These are phyloP conservation scores for Triangularia verruculosa DNA, from an alignment of 2,329 filamentous ascomycete species.

Conservation along the genomic window DNA sequence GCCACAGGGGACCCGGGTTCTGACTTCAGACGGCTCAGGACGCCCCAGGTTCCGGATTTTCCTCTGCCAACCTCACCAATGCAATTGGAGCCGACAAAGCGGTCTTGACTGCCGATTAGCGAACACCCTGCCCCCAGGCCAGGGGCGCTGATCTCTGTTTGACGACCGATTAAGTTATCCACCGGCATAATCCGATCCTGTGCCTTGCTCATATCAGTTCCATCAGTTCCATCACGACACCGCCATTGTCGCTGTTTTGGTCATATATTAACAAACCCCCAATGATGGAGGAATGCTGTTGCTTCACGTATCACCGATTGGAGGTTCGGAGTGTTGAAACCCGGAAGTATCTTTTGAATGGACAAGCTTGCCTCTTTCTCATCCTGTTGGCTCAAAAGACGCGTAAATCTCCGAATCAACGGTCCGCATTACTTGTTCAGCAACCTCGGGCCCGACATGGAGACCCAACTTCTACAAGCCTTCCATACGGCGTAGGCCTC, in stretches of 20 bases:
- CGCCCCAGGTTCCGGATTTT: conserved; percentile 1
- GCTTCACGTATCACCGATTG: not conserved
- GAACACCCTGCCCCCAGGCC: not conserved
- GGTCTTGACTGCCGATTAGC: conserved; percentile 9
- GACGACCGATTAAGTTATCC: not conserved
- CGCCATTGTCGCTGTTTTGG: not conserved
- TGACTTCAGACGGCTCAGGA: not conserved
- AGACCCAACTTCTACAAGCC: not conserved
- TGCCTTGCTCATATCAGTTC: not conserved
- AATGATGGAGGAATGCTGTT: not conserved
- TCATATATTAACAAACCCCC: not conserved
- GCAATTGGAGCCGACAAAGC: not conserved
- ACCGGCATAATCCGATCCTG: not conserved
- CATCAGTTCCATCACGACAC: not conserved
- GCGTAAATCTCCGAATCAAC: not conserved
- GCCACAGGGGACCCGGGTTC: not conserved
- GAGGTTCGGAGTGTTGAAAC: not conserved
- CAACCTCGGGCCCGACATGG: not conserved
- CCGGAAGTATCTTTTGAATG: not conserved
- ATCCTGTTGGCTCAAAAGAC: not conserved
- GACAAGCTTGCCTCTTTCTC: not conserved
- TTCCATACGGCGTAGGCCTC: not conserved
- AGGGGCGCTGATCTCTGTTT: not conserved
- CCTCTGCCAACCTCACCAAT: conserved; percentile 1
- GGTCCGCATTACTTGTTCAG: not conserved